Conservation (phyloP, 345 rosid species). For the Salix suchowensis region DNA sequence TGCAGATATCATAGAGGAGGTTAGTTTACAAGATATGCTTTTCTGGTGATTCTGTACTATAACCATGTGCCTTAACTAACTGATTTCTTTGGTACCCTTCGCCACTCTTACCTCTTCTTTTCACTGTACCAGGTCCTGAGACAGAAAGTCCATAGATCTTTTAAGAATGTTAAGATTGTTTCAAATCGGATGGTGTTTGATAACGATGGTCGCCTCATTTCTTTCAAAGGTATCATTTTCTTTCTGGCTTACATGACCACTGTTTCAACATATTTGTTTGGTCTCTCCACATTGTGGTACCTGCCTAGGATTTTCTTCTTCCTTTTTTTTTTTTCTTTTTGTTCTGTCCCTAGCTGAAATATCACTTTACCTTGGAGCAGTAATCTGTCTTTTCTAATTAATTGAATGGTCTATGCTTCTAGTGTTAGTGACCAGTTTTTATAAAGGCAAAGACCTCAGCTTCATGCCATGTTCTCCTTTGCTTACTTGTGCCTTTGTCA, state of each 20-base stretch:
- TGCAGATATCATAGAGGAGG: slow-evolving; percentile 96
- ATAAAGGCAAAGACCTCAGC: background rate
- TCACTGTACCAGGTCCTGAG: slow-evolving; percentile 58
- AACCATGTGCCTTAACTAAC: background rate
- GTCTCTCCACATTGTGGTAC: background rate
- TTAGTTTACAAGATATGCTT: slow-evolving; percentile 19
- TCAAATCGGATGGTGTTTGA: slow-evolving; percentile 78
- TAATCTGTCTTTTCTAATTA: no score
- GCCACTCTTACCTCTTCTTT: background rate
- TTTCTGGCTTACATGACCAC: background rate
- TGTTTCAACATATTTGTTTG: background rate
- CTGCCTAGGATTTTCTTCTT: background rate
- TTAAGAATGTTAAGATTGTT: slow-evolving; percentile 68
- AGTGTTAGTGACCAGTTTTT: no score
- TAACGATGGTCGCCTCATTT: slow-evolving; percentile 48
- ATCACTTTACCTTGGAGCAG: no score
- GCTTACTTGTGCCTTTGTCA: background rate
- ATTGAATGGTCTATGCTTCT: no score
- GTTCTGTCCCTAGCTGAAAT: no score
- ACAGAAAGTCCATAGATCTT: slow-evolving; percentile 71
- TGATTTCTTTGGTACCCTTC: background rate
- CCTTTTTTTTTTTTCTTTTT: no score
- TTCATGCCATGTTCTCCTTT: background rate
- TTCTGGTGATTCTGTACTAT: background rate
- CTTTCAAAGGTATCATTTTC: slow-evolving; percentile 64